These are phyloP conservation scores for Penicillium diatomitis DNA, from an alignment of 495 filamentous ascomycete genomes.

Conservation along the genomic window DNA sequence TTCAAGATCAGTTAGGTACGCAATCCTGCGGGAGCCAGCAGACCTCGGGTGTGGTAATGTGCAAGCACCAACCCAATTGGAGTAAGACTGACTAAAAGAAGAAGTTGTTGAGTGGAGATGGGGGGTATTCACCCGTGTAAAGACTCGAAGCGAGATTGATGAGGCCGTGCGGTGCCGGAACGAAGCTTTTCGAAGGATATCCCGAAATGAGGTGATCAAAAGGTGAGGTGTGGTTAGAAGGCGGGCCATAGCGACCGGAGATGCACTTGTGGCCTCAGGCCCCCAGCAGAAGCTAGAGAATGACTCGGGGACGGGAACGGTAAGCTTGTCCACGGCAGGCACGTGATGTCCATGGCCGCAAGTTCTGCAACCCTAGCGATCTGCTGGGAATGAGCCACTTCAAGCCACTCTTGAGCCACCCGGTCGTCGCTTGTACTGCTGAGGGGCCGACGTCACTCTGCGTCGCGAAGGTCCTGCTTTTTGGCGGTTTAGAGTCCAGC, in stretches of 20 bases:
- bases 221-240: conserved; percentile 33
- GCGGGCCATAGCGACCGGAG: conserved; percentile 21
- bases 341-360: conserved; percentile 14
- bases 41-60: conserved; percentile 22
- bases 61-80: conserved; percentile 31
- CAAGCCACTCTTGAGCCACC: not conserved
- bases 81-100: conserved; percentile 12
- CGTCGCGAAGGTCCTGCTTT: not conserved
- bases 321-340: not conserved
- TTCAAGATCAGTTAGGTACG: conserved; percentile 28
- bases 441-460: conserved; percentile 27
- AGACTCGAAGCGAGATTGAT: conserved; percentile 26
- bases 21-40: conserved; percentile 22
- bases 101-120: conserved; percentile 25
- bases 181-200: conserved; percentile 26
- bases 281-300: not conserved
- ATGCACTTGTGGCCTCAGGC: conserved; percentile 27
- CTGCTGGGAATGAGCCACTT: conserved; percentile 4
- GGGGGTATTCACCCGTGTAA: conserved; percentile 27
- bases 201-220: conserved; percentile 31
- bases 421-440: too few species aligned
- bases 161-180: conserved; percentile 25
- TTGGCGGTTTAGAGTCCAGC: too few species aligned
- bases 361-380: conserved; percentile 9
- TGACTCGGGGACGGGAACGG: conserved; percentile 2